Base-by-base conservation (phyloP, 352 stramenopile species). In the Globisporangium viniferum region DNA sequence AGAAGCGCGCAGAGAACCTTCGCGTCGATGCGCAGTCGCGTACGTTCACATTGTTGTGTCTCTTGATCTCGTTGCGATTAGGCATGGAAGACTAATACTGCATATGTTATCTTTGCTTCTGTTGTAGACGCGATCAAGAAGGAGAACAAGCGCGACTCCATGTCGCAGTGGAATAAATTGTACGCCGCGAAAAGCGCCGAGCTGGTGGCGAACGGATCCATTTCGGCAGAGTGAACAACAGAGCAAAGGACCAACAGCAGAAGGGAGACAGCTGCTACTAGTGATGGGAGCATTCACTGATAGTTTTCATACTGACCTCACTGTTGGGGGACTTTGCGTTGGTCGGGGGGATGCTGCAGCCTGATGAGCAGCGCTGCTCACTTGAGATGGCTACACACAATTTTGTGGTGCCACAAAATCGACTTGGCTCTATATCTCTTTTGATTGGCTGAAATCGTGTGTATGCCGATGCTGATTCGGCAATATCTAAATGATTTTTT, bases 91-190 rank as follows among this genome's bases (percentile, higher is more conserved):
- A 24, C 24, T 24, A 24, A 24, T 24, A 0, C 24, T 24, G 24
- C 24, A 24, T 24, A 24, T 24, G 24, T 24, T 24, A 24, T 24
- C 24, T 24, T 24, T 24, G 24, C 24, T 24, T 24, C 24, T 24
- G 24, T 24, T 24, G 24, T 53, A 93, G 85, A 93, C 71, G 85
- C 85, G 5, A 86, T 93, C 70, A 92, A 91, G 64, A 93, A 92
- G 66, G 85, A 91, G 55, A 90, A 86, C 73, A 89, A 91, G 66
- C 80, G 82, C 58, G 85, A 91, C 69, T 81, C 80, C 15, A 76
- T 81, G 60, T 80, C 72, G 29, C 85, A 93, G 57, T 93, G 85
- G 85, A 93, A 91, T 71, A 92, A 92, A 44, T 65, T 93, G 20
- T 88, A 88, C 59, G 85, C 82, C 22, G 83, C 85, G 24, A 91